These are phyloP conservation scores for Suhomyces ambrosiae DNA, from an alignment of 1,139 yeast species.

Conservation along the genomic window DNA sequence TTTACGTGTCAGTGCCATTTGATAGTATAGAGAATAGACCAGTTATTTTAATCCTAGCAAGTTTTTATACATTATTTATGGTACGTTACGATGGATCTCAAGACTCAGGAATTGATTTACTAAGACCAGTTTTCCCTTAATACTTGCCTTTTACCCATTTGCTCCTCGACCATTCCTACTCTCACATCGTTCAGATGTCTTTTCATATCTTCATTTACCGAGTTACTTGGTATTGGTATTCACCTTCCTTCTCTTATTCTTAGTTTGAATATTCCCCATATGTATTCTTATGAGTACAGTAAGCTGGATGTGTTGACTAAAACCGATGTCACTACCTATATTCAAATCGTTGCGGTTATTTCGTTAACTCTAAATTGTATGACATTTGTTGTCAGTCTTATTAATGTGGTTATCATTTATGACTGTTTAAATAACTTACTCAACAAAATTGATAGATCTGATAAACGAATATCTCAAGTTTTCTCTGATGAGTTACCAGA, in stretches of 20 bases:
- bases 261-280: conserved; percentile 24
- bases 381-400: conserved; percentile 13
- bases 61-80: conserved; percentile 30
- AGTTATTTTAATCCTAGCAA: conserved; percentile 27
- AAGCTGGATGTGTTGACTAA: conserved; percentile 14
- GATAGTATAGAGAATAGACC: conserved; percentile 48
- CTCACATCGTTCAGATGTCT: conserved; percentile 19
- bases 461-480: background rate
- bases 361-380: conserved; percentile 14
- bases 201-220: conserved; percentile 19
- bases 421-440: conserved; percentile 21
- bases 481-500: background rate
- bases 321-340: conserved; percentile 31
- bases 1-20: conserved; percentile 46
- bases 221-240: conserved; percentile 25
- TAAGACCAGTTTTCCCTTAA: conserved; percentile 28
- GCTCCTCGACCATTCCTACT: conserved; percentile 25
- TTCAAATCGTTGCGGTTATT: conserved; percentile 19
- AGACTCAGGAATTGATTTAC: no score
- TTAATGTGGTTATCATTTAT: conserved; percentile 12
- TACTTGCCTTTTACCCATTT: conserved; percentile 25
- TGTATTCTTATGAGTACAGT: conserved; percentile 32
- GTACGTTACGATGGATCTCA: conserved; percentile 28
- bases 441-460: conserved; percentile 24
- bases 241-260: conserved; percentile 23